phyloP scores from a whole-genome alignment of 495 filamentous ascomycete species.

The Penicillium longicatenatum region DNA sequence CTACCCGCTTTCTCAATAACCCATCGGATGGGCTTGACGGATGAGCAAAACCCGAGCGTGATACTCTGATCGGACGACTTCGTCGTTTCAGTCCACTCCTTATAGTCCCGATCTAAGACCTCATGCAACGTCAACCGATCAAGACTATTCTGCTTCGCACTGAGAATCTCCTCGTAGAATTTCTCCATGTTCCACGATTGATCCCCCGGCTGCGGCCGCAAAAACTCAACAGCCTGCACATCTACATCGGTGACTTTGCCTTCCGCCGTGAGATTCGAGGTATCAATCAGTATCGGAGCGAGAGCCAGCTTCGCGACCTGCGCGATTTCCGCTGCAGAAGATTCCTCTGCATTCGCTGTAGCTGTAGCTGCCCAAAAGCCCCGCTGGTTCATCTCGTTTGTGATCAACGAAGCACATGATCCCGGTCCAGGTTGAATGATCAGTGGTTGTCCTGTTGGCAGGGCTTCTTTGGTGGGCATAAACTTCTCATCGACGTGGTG shows the following conservation, averaged over 20 bases:
- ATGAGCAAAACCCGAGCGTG: conserved; percentile 72
- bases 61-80: conserved; percentile 28
- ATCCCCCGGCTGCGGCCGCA: conserved; percentile 55
- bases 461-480: conserved; percentile 42
- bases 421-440: conserved; percentile 68
- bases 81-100: conserved; percentile 71
- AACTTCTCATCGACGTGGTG: conserved; percentile 83
- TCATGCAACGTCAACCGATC: conserved; percentile 67
- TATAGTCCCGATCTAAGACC: conserved; percentile 88
- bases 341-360: conserved; percentile 1
- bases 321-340: conserved; percentile 37
- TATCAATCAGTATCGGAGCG: conserved; percentile 83
- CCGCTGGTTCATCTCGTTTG: conserved; percentile 56
- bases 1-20: conserved; percentile 56
- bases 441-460: conserved; percentile 43
- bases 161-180: conserved; percentile 65
- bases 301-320: conserved; percentile 77
- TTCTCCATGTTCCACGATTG: conserved; percentile 44
- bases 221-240: conserved; percentile 60
- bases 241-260: conserved; percentile 78
- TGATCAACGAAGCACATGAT: conserved; percentile 79
- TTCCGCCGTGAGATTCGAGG: conserved; percentile 65
- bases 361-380: conserved; percentile 52
- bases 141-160: conserved; percentile 72
- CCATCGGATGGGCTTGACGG: conserved; percentile 67